These are phyloP conservation scores for Nakazawaea molendinolei DNA, from an alignment of 805 yeast genomes.

Conservation along the genomic window DNA sequence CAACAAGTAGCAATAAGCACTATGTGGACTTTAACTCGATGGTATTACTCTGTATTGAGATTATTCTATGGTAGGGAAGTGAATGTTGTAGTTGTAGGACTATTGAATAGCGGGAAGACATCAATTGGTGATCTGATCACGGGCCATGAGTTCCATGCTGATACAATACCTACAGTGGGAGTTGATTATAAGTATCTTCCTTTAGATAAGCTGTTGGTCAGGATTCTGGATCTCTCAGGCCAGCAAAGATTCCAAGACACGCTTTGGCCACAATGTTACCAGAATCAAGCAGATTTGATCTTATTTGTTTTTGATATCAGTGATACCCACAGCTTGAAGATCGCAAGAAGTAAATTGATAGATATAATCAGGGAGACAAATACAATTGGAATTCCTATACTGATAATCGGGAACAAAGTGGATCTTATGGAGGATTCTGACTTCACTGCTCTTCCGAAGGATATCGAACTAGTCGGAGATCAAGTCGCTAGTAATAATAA, in stretches of 20 bases:
- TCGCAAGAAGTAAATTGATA: conserved; percentile 16
- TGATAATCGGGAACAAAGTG: conserved; percentile 24
- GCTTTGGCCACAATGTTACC: conserved; percentile 18
- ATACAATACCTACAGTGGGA: conserved; percentile 22
- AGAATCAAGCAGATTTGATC: conserved; percentile 13
- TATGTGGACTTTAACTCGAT: too few relatives aligned
- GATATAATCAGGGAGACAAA: conserved; percentile 18
- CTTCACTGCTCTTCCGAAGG: background rate
- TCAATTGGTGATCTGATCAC: conserved; percentile 17
- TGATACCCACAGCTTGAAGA: conserved; percentile 20
- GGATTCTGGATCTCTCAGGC: conserved; percentile 25
- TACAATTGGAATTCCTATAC: conserved; percentile 16
- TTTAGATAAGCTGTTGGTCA: conserved; percentile 14
- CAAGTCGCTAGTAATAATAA: background rate
- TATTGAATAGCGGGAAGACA: conserved; percentile 25
- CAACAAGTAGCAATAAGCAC: too few relatives aligned
- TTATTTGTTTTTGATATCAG: conserved; percentile 24
- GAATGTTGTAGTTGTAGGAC: conserved; percentile 22
- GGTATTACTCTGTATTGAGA: conserved; percentile 4
- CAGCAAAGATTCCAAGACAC: conserved; percentile 19
- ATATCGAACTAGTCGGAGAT: too few relatives aligned
- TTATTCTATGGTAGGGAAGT: conserved; percentile 13
- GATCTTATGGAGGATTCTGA: conserved; percentile 19
- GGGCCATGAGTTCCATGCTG: conserved; percentile 11
- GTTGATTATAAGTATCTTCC: conserved; percentile 6